Conservation (phyloP, 306 rosid genomes). For the Geum urbanum region DNA sequence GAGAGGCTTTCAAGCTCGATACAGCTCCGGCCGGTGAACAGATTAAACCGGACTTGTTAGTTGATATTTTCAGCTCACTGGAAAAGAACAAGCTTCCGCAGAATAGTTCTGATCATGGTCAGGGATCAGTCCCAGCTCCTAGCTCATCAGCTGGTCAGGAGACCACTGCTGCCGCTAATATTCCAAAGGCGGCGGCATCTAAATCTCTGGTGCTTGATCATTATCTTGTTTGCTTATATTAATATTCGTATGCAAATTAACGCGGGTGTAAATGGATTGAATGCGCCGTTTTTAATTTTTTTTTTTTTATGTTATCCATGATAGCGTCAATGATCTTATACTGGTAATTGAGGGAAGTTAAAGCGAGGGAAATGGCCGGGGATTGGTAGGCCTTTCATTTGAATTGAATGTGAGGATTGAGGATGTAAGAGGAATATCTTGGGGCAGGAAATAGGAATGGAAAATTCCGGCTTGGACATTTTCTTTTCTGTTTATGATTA, state of each 20-base stretch:
- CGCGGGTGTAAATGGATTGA: slow-evolving; percentile 5
- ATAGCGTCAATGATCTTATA: background rate
- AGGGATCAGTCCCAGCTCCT: slow-evolving; percentile 35
- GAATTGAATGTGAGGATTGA: background rate
- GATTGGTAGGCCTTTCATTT: background rate
- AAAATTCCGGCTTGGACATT: background rate
- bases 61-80: slow-evolving; percentile 59
- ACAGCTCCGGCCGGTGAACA: slow-evolving; percentile 37
- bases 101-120: slow-evolving; percentile 26
- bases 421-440: background rate
- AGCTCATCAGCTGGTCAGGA: slow-evolving; percentile 37
- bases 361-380: background rate
- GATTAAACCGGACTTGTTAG: slow-evolving; percentile 41
- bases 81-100: slow-evolving; percentile 37
- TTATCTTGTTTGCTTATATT: background rate
- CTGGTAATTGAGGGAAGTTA: background rate
- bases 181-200: slow-evolving; percentile 19
- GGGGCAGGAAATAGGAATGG: background rate
- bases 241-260: background rate
- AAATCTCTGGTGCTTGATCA: slow-evolving; percentile 34
- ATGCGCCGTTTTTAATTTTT: background rate
- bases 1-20: slow-evolving; percentile 59
- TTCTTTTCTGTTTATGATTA: background rate
- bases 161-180: slow-evolving; percentile 25
- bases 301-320: background rate